Conservation (phyloP, 306 rosid species). For the Ceratonia siliqua region DNA sequence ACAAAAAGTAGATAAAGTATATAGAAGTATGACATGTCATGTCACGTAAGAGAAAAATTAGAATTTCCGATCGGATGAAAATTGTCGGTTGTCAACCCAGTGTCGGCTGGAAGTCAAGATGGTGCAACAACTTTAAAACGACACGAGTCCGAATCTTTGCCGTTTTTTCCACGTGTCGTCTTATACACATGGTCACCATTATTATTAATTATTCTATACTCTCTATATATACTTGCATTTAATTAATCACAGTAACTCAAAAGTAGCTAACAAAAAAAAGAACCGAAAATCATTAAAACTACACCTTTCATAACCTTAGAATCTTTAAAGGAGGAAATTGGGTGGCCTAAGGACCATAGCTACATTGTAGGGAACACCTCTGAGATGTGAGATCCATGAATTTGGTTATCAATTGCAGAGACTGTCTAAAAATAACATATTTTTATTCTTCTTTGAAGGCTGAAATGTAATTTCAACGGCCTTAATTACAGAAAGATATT, state of each 20-base stretch:
- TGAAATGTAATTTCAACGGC: background rate
- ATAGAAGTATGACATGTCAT: too few species aligned
- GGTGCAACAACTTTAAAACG: background rate
- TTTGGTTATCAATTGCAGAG: background rate
- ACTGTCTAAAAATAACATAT: background rate
- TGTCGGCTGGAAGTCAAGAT: too few species aligned
- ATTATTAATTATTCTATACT: background rate
- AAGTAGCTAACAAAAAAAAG: background rate
- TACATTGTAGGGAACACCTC: background rate
- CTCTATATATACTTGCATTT: background rate
- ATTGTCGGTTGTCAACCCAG: background rate
- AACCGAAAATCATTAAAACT: background rate
- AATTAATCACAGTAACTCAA: background rate
- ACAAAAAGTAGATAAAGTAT: too few species aligned
- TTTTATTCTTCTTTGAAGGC: background rate
- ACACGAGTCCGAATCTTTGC: background rate
- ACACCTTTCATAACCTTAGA: background rate
- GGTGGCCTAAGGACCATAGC: constrained; percentile 2
- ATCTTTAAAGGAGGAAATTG: background rate
- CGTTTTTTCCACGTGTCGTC: background rate
- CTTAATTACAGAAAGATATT: too few species aligned
- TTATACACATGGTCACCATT: background rate
- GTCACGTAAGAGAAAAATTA: too few species aligned
- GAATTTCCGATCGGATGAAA: background rate
- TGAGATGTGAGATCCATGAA: background rate